Base-by-base conservation (phyloP, 2,329 filamentous ascomycete species). In the Penicillium corylophilum region DNA sequence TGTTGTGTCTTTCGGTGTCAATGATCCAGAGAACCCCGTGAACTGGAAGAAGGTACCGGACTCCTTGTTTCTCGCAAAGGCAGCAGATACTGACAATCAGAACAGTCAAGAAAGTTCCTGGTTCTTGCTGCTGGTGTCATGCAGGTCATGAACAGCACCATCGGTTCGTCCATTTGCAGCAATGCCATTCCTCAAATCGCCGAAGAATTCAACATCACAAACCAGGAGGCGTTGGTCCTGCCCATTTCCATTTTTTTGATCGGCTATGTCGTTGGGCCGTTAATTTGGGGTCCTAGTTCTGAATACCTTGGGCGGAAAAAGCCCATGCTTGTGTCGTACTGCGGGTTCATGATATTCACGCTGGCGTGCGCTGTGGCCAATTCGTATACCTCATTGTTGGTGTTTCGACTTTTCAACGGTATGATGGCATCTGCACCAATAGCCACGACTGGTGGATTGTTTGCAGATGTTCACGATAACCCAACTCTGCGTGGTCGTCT, bases 251-350 rank as follows among this genome's bases (percentile, higher is more conserved):
- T 73, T 16, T 75, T 73, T 49, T 60, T 75, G 1, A 62, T 74
- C 9, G 73, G 73, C 12, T 75, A 74, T 48, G 68, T 72, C 38
- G 44, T 77, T 23, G 76, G 74, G 0, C 76, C 76, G 0, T 63
- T 77, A 9, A 41, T 78, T 4, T 77, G 71, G 48, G 74, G 72
- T 0, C 76, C 76, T 0, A 61, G 76, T 12, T 75, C 72, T 1
- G 76, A 79, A 43, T 63, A 73, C 28, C 68, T 70, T 49, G 76
- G 76, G 0, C 70, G 76, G 10, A 71, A 68, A 53, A 60, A 61
- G 1, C 70, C 76, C 4, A 58, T 85, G 57, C 68, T 84, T 0
- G 69, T 67, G 2, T 77, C 81, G 0, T 84, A 83, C 56, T n/a
- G 68, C 12, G 57, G 70, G 1, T 77, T 73, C 49, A 74, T 66